Conservation (phyloP, 805 yeast species). For the Hanseniaspora taiwanica region DNA sequence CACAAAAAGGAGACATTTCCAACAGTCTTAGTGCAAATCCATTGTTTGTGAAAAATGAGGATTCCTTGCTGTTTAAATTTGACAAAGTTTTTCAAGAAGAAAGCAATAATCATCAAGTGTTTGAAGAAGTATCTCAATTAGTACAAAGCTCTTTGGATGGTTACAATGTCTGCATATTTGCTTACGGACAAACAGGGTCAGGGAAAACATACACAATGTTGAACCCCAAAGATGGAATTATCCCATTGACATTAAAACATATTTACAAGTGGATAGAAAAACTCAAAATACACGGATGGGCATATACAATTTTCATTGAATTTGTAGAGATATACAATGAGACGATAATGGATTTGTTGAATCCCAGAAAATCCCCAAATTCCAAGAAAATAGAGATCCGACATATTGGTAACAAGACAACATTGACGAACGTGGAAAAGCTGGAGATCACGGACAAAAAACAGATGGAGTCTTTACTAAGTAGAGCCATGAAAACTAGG, state of each 20-base stretch:
- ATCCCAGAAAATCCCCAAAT: slow-evolving; percentile 8
- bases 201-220: slow-evolving; percentile 94
- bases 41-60: slow-evolving; percentile 2
- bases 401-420: slow-evolving; percentile 47
- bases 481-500: slow-evolving; percentile 45
- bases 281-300: slow-evolving; percentile 47
- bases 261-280: slow-evolving; percentile 46
- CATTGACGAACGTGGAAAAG: slow-evolving; percentile 49
- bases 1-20: slow-evolving; percentile 14
- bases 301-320: slow-evolving; percentile 50
- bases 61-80: slow-evolving; percentile 43
- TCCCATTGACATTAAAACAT: slow-evolving; percentile 59
- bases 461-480: slow-evolving; percentile 38
- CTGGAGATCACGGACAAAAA: slow-evolving; percentile 32
- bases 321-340: slow-evolving; percentile 89
- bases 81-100: slow-evolving; percentile 60
- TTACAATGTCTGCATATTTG: slow-evolving; percentile 81
- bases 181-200: slow-evolving; percentile 94
- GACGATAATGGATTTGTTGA: slow-evolving; percentile 53
- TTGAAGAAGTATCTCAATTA: slow-evolving; percentile 74
- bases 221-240: slow-evolving; percentile 56
- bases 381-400: slow-evolving; percentile 50
- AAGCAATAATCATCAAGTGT: slow-evolving; percentile 48
- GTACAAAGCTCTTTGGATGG: slow-evolving; percentile 85
- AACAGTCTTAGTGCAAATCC: slow-evolving; percentile 2